These are phyloP conservation scores for Pyrus betulifolia DNA, from an alignment of 306 rosid genomes.

Conservation along the genomic window DNA sequence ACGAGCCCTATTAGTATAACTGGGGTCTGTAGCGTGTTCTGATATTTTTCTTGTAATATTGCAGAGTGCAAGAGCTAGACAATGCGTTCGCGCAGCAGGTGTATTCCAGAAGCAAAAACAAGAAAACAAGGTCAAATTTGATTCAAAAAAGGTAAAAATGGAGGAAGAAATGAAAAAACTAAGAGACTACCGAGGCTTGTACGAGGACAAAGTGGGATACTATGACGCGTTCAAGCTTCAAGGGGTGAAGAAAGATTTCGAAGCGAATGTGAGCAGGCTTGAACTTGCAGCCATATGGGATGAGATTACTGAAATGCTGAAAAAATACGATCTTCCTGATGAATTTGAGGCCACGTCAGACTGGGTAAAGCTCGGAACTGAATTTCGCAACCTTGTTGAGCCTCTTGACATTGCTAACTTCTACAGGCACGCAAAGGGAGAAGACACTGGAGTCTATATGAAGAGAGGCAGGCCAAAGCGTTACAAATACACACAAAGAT, in stretches of 20 bases:
- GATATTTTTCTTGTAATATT: neutral
- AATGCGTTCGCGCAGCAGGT: constrained; percentile 63
- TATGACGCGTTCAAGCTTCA: constrained; percentile 74
- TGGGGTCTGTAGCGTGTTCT: neutral
- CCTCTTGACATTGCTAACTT: constrained; percentile 81
- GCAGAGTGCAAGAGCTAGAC: constrained; percentile 58
- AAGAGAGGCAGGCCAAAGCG: constrained; percentile 53
- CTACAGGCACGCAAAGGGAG: constrained; percentile 53
- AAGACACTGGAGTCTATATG: constrained; percentile 53
- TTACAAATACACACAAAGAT: constrained; percentile 58
- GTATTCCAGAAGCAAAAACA: constrained; percentile 32
- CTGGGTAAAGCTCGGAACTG: constrained; percentile 49
- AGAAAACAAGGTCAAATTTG: constrained; percentile 12
- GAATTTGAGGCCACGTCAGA: constrained; percentile 41
- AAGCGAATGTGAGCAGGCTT: constrained; percentile 64
- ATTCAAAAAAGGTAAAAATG: constrained; percentile 1
- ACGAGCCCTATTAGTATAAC: neutral
- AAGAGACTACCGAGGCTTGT: constrained; percentile 29
- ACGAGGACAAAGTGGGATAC: constrained; percentile 20
- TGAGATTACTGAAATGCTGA: constrained; percentile 64
- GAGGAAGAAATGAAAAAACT: neutral
- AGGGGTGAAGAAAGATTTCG: constrained; percentile 32
- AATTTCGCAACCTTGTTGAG: constrained; percentile 56
- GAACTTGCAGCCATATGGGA: constrained; percentile 70
- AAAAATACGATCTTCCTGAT: constrained; percentile 62